A percentile compares a stretch with the other conserved stretches of the same genome.
These are phyloP conservation scores for Osmozyma mogii DNA, from an alignment of 805 yeast genomes.

Conservation along the genomic window DNA sequence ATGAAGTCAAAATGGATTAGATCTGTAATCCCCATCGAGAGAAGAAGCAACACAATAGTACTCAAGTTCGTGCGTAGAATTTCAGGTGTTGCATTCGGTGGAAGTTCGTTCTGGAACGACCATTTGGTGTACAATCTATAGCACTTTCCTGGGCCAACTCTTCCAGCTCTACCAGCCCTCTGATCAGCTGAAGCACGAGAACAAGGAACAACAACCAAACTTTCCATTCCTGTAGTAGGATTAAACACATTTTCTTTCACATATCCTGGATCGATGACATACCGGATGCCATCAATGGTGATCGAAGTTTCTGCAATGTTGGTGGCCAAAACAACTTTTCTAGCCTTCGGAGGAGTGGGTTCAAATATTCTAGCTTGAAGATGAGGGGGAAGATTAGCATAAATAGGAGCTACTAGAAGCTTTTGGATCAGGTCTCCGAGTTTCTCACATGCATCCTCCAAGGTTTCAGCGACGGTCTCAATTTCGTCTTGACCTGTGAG, in stretches of 20 bases:
- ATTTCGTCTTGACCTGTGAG: slow-evolving; percentile 96
- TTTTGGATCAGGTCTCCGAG: slow-evolving; percentile 55
- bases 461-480: slow-evolving; percentile 66
- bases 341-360: slow-evolving; percentile 67
- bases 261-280: slow-evolving; percentile 38
- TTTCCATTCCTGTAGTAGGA: slow-evolving; percentile 37
- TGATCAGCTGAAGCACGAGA: slow-evolving; percentile 40
- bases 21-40: slow-evolving; percentile 82
- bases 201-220: slow-evolving; percentile 38
- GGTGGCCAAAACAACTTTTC: slow-evolving; percentile 91
- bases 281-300: slow-evolving; percentile 36
- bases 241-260: slow-evolving; percentile 38
- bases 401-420: slow-evolving; percentile 75
- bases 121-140: slow-evolving; percentile 81
- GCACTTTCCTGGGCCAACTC: slow-evolving; percentile 41
- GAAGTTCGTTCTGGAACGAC: slow-evolving; percentile 72
- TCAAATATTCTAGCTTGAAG: slow-evolving; percentile 76
- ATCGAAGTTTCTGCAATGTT: slow-evolving; percentile 64
- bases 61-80: slow-evolving; percentile 80
- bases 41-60: slow-evolving; percentile 63
- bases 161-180: slow-evolving; percentile 41
- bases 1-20: slow-evolving; percentile 77
- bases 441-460: slow-evolving; percentile 56
- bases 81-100: slow-evolving; percentile 80
- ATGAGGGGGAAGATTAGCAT: slow-evolving; percentile 85